Base-by-base conservation (phyloP, 495 filamentous ascomycete species). In the Physcia stellaris region DNA sequence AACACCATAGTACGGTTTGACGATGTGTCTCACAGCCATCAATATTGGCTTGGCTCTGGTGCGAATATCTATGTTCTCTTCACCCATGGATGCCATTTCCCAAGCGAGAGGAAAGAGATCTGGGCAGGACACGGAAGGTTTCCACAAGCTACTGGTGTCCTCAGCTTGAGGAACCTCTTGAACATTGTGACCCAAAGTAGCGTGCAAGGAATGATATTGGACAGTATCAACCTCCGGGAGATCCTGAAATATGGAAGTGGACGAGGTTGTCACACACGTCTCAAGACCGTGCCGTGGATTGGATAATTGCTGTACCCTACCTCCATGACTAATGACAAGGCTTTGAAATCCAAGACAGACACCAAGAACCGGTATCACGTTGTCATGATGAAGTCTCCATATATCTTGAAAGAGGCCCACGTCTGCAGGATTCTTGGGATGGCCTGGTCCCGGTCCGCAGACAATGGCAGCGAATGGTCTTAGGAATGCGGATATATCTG, bases 291-390 rank as follows among this genome's bases (percentile, higher is more conserved):
- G 88, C 39, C 86, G 63, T 3, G 83, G 83, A 27, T 72, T 67
- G 12, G 58, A 54, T 16, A 93, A 57, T 24, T 71, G 64, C 32
- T 73, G 56, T 24, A 94, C 71, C 4, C 55, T 51, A 0, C 74
- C 76, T 1, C 86, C 85, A 43, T 74, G 73, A 27, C 68, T 68
- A 20, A 75, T 55, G 18, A 76, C 76, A 35, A 98, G 55, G 50
- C 79, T 86, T 57, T 98, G 90, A 50, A 94, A 92, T 0, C 90
- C 90, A 0, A 96, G 67, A 50, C 88, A 98, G 27, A 98, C 86
- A 1, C 90, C 90, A 19, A 95, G 63, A 9, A 88, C 75, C 0
- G 87, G 87, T 2, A 88, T 37, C 4, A 78, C 9, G 22, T 79
- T 51, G 6, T 61, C 56, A 5, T 66, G 67, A 3, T 55, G 48